A percentile compares a stretch with the other conserved stretches of the same genome.
Conservation (phyloP, 495 filamentous ascomycete species). For the Talaromyces borbonicus region DNA sequence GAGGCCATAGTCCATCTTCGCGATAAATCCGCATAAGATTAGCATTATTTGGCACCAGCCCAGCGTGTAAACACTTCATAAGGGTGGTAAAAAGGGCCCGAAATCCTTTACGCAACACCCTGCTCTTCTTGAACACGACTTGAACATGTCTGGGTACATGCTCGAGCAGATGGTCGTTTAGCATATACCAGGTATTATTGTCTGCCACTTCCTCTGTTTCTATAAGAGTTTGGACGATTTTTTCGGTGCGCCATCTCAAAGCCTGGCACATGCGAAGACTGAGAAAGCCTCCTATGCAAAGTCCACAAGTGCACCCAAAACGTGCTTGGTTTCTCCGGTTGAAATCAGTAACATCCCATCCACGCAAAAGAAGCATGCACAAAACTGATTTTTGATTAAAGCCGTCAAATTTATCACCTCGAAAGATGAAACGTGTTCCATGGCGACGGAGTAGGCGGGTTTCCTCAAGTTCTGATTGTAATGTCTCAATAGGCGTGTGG, state of each 20-base stretch:
- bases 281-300: background rate
- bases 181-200: background rate
- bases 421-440: background rate
- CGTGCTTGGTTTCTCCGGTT: background rate
- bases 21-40: background rate
- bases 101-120: background rate
- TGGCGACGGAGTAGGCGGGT: background rate
- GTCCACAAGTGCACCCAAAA: background rate
- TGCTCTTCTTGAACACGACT: background rate
- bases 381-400: background rate
- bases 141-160: background rate
- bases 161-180: background rate
- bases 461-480: background rate
- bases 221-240: background rate
- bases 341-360: background rate
- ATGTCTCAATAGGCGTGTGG: background rate
- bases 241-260: background rate
- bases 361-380: background rate
- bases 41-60: background rate
- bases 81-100: background rate
- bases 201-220: background rate
- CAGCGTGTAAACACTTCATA: background rate
- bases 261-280: background rate
- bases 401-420: constrained; percentile 1
- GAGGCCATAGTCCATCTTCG: background rate